Evolutionary conservation across 371 early-diverging fungal species (phyloP), one percentile per base, ranked within the genome.

Genomic region (Syncephalis plumigaleata): DNA sequence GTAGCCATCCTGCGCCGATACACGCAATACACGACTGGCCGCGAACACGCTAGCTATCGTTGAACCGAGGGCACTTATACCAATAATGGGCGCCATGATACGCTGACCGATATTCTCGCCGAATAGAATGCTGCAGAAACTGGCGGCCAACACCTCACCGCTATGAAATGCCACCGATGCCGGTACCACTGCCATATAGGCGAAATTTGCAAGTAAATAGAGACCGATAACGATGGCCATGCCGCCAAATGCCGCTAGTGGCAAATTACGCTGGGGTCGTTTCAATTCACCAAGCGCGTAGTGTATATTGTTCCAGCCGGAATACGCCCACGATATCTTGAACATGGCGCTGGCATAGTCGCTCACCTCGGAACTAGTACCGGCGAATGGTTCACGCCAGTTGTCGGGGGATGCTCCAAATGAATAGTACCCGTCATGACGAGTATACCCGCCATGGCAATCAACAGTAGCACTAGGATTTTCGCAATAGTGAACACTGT

Each of bases 221-320:
- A 75, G 73, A 8, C 80, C 45, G 8, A 84, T 78, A 27, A 89
- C 87, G 17, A 80, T 61, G 2, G 76, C 70, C 17, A 89, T 75
- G 0, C 81, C 73, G 16, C 73, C 72, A 59, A 75, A 64, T 26
- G 72, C 63, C 31, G 75, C 72, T 18, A 71, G 60, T 1, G 91
- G 91, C 27, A 93, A 65, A 54, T 88, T 84, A 24, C 70, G 67
- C 7, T 73, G 71, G 4, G 92, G 88, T 47, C 84, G 68, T 51
- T 81, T 79, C 66, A 93, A 83, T 66, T 93, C 94, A 22, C 87
- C 86, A 16, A 85, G 75, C 18, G 87, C 84, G 50, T 84, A 80
- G 48, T 87, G 89, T 13, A 93, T 61, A 53, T 85, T 90, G 48
- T 84, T 86, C 86, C 83, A 78, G n/a, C 80, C 80, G 37, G 73